phyloP scores from a whole-genome alignment of 257 asterid genomes.

The Penstemon davidsonii region DNA sequence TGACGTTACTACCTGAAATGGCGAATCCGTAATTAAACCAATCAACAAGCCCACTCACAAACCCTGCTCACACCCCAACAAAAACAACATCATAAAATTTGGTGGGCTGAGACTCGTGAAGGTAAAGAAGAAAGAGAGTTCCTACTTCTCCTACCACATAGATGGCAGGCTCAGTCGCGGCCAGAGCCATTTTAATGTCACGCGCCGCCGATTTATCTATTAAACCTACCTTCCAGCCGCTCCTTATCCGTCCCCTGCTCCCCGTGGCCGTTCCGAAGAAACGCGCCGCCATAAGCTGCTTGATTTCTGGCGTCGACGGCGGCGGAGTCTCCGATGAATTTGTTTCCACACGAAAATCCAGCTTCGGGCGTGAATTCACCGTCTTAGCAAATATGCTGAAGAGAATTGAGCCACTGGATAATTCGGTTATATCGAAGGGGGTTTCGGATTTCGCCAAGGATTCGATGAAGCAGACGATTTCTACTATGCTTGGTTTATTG shows the following conservation, averaged over 20 bases:
- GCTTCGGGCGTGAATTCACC: slow-evolving; percentile 76
- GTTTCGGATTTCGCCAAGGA: slow-evolving; percentile 92
- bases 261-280: slow-evolving; percentile 36
- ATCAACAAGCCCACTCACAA: slow-evolving; percentile 28
- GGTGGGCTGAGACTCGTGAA: slow-evolving; percentile 42
- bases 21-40: slow-evolving; percentile 49
- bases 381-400: slow-evolving; percentile 88
- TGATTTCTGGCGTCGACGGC: slow-evolving; percentile 88
- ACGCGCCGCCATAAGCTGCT: slow-evolving; percentile 46
- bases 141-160: slow-evolving; percentile 15
- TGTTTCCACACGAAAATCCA: slow-evolving; percentile 79
- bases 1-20: slow-evolving; percentile 31
- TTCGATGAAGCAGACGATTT: slow-evolving; percentile 97
- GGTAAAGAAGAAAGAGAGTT: slow-evolving; percentile 23
- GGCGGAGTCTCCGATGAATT: slow-evolving; percentile 97
- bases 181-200: slow-evolving; percentile 52
- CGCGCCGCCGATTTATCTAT: slow-evolving; percentile 56
- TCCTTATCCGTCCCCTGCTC: slow-evolving; percentile 53
- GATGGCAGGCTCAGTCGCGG: slow-evolving; percentile 67
- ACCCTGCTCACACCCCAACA: slow-evolving; percentile 33
- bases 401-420: slow-evolving; percentile 88
- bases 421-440: slow-evolving; percentile 74
- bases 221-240: slow-evolving; percentile 38
- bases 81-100: slow-evolving; percentile 21
- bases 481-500: slow-evolving; percentile 95